Evolutionary conservation across 1,284 basidiomycete species (phyloP).

Genomic region (Microbotryomycetes sp.): DNA sequence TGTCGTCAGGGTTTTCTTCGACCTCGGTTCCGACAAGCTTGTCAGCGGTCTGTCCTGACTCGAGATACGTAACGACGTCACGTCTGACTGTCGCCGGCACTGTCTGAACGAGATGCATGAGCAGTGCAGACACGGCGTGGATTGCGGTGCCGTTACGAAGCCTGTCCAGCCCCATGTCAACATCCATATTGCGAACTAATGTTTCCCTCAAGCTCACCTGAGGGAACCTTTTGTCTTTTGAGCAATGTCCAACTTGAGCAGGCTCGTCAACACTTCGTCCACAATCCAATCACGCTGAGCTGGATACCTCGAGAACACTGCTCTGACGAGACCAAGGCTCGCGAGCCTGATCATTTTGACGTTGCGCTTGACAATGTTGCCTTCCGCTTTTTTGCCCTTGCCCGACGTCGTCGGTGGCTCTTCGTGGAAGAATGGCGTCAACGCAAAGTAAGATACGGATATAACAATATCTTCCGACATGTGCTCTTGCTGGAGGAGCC

Average conservation of each 20-base stretch:
- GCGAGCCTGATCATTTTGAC: slow-evolving; percentile 15
- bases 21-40: slow-evolving; percentile 55
- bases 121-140: slow-evolving; percentile 79
- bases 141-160: slow-evolving; percentile 58
- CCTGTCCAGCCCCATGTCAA: slow-evolving; percentile 28
- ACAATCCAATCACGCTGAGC: slow-evolving; percentile 91
- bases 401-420: slow-evolving; percentile 44
- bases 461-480: slow-evolving; percentile 86
- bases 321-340: slow-evolving; percentile 14
- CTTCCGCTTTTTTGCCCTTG: slow-evolving; percentile 5
- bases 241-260: slow-evolving; percentile 82
- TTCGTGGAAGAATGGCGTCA: slow-evolving; percentile 82
- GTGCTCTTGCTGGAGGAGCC: slow-evolving; percentile 39
- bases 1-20: no score
- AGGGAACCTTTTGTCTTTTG: slow-evolving; percentile 65
- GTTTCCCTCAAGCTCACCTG: slow-evolving; percentile 49
- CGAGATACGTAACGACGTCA: slow-evolving; percentile 45
- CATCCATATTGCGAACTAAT: neutral
- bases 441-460: slow-evolving; percentile 79
- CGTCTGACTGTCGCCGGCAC: slow-evolving; percentile 70
- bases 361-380: slow-evolving; percentile 4
- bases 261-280: slow-evolving; percentile 81
- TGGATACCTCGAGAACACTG: slow-evolving; percentile 84
- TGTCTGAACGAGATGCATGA: slow-evolving; percentile 92
- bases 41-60: slow-evolving; percentile 56